Evolutionary conservation across 2,329 filamentous ascomycete genomes (phyloP).

Genomic region (Fusarium lyarnte): DNA sequence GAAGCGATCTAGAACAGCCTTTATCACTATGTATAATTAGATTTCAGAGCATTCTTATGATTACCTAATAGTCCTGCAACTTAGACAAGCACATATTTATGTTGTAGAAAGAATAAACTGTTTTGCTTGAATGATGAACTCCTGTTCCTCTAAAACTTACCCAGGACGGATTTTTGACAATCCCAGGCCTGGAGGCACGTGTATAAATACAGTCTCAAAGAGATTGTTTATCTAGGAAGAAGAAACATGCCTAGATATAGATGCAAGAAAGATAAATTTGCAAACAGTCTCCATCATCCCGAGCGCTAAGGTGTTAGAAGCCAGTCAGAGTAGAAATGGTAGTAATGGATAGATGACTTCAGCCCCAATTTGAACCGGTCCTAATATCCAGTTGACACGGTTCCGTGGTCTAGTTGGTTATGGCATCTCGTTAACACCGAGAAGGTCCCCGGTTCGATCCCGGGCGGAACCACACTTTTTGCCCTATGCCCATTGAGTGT

Average conservation of each 20-base stretch:
- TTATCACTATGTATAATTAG: no score
- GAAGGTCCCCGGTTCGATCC: constrained; percentile 30
- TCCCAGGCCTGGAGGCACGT: no score
- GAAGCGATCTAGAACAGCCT: no score
- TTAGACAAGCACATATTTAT: fast-evolving
- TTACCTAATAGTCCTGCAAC: fast-evolving
- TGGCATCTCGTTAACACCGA: constrained; percentile 32
- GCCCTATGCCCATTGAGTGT: fast-evolving
- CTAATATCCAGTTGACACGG: fast-evolving
- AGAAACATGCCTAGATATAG: fast-evolving
- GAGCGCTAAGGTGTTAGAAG: fast-evolving
- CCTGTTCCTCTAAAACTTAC: fast-evolving
- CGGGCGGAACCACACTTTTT: constrained; percentile 22
- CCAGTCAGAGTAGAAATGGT: fast-evolving
- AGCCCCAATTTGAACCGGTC: fast-evolving
- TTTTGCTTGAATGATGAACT: background rate
- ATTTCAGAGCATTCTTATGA: fast-evolving
- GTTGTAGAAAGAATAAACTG: background rate
- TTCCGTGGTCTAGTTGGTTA: constrained; percentile 33
- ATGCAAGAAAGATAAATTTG: fast-evolving
- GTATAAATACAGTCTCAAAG: no score
- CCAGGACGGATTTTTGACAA: background rate
- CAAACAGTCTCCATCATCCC: no score
- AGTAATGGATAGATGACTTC: fast-evolving
- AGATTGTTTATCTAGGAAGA: background rate